Percentiles rank a stretch among this genome's conserved stretches.
phyloP scores from a whole-genome alignment of 2,329 filamentous ascomycete genomes.

The Colletotrichum viniferum region DNA sequence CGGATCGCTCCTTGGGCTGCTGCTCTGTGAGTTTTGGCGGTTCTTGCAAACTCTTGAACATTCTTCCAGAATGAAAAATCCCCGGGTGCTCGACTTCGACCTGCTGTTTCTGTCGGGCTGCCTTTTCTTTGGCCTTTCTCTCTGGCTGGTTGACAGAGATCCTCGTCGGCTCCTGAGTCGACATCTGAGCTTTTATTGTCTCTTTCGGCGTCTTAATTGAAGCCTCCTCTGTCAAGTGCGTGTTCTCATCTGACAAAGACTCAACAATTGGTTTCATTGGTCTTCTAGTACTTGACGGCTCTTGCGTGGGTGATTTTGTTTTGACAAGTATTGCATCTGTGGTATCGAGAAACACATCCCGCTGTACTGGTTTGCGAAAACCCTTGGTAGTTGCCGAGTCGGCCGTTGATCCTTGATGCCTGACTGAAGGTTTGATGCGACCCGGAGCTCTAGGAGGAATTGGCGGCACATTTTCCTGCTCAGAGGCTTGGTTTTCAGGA shows the following conservation, averaged over 20 bases:
- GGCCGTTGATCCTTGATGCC: not conserved
- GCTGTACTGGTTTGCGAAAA: not conserved
- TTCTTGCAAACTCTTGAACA: not conserved
- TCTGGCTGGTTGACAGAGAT: constrained; percentile 6
- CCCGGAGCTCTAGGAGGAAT: constrained; percentile 2
- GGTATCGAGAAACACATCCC: not conserved
- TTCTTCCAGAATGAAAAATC: not conserved
- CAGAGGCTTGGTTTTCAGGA: not conserved
- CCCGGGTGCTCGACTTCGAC: not conserved
- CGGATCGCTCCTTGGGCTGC: not conserved
- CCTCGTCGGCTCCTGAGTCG: not conserved
- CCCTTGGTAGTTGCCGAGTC: not conserved
- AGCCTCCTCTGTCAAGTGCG: not conserved
- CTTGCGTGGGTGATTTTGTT: not conserved
- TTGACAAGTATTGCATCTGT: not conserved
- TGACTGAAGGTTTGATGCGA: not conserved
- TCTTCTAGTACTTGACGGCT: not conserved
- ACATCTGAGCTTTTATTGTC: not conserved
- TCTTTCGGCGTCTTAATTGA: not conserved
- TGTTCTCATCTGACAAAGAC: not conserved
- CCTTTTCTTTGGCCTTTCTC: constrained; percentile 26
- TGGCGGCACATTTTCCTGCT: not conserved
- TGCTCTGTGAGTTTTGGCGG: not conserved
- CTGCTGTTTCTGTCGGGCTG: not conserved
- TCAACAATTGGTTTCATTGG: not conserved